These are phyloP conservation scores for Cicer arietinum DNA, from an alignment of 306 rosid species.

Conservation along the genomic window DNA sequence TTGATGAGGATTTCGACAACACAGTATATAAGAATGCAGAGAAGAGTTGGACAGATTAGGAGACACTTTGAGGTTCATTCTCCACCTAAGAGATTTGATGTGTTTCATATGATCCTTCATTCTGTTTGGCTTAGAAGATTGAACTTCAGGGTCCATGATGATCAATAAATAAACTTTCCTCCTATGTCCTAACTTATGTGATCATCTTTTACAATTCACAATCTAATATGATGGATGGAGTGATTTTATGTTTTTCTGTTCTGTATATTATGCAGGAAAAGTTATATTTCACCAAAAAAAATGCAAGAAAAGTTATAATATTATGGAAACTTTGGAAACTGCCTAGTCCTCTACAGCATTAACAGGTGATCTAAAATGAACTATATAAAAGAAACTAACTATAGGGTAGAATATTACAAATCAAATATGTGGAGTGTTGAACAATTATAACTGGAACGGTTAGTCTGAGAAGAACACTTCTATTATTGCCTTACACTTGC, in stretches of 20 bases:
- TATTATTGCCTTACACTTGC: too few relatives aligned
- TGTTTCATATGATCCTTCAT: slow-evolving; percentile 91
- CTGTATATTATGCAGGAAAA: slow-evolving; percentile 15
- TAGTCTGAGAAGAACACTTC: too few relatives aligned
- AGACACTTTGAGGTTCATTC: slow-evolving; percentile 80
- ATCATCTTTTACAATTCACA: neutral
- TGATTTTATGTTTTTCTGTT: neutral
- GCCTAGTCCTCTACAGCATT: neutral
- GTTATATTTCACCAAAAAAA: too few relatives aligned
- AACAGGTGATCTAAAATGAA: neutral
- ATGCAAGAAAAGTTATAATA: neutral
- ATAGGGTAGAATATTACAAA: too few relatives aligned
- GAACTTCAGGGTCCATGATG: slow-evolving; percentile 59
- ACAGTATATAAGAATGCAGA: slow-evolving; percentile 75
- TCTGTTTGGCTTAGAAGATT: slow-evolving; percentile 92
- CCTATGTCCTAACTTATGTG: neutral
- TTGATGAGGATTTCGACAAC: slow-evolving; percentile 57
- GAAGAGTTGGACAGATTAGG: slow-evolving; percentile 65
- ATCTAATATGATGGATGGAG: neutral
- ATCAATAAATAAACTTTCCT: slow-evolving; percentile 22
- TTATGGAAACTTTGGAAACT: neutral
- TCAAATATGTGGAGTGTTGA: too few relatives aligned
- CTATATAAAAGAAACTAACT: too few relatives aligned
- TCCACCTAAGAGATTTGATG: slow-evolving; percentile 77
- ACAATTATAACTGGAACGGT: too few relatives aligned